Evolutionary conservation across 108 stramenopile species (phyloP), one percentile per base, ranked within the genome.

Genomic region (Skeletonema grethae): DNA sequence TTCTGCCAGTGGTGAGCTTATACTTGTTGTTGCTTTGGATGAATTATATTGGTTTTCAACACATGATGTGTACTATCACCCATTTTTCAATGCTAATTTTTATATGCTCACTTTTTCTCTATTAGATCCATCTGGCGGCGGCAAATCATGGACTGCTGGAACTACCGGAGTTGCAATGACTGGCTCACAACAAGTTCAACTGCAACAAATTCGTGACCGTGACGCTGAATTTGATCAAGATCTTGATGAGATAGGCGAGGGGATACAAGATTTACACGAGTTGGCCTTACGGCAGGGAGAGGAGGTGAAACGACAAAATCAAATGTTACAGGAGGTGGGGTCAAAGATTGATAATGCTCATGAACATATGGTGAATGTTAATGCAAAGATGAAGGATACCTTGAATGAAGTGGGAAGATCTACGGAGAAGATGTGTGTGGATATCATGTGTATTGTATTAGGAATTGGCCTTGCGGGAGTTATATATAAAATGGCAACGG

Each of bases 381-480:
- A 96, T 70, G 35, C 73, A 12, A 88, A 89, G 64, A 96, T 96
- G 96, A 96, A 96, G 84, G 90, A 89, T 13, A 95, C 91, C 11
- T 79, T 96, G 61, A 81, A 92, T 12, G 88, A 90, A 67, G 96
- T 96, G 9, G 93, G 91, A 31, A 85, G 97, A 20, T 65, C 84
- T 50, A 75, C 88, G 45, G 97, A 97, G 69, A 97, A 97, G 73
- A 56, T 97, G 28, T 95, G 94, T 82, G 91, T 97, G 3, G 97
- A 97, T 76, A 96, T 97, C 36, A 97, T 97, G 92, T 97, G 97
- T 73, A 91, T 97, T 68, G 90, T 96, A 53, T 48, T 48, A 48
- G 46, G 46, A 48, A 48, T 48, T 18, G 46, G 46, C 6, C 46
- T 48, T 18, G n/a, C n/a, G 18, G 46, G 16, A 18, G 46, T 18